These are phyloP conservation scores for Fomitopsis pulvina DNA, from an alignment of 768 basidiomycete genomes.

Conservation along the genomic window DNA sequence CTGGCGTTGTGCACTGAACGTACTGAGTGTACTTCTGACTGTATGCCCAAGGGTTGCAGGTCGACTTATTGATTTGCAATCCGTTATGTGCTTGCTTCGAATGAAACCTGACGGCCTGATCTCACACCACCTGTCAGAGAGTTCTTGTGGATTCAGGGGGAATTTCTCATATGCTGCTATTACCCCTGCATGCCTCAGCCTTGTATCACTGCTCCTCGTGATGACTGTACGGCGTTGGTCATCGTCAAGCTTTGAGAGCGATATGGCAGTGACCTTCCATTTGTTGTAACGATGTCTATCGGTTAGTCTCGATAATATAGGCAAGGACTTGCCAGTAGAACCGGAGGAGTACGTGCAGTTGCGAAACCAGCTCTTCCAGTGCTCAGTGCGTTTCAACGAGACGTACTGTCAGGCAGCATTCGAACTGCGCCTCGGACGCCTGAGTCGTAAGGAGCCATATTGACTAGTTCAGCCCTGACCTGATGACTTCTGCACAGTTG, in stretches of 20 bases:
- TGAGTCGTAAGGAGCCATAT: conserved; percentile 29
- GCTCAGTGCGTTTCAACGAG: conserved; percentile 33
- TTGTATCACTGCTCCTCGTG: conserved; percentile 31
- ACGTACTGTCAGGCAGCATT: conserved; percentile 40
- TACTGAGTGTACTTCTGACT: no score
- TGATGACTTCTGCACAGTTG: conserved; percentile 22
- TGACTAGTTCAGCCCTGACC: neutral
- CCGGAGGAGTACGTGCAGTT: conserved; percentile 14
- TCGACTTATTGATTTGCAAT: no score
- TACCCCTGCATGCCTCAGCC: conserved; percentile 30
- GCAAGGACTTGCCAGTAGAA: conserved; percentile 11
- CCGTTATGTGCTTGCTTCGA: no score
- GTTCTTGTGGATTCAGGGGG: conserved; percentile 23
- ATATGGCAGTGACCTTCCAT: conserved; percentile 29
- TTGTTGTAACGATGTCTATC: conserved; percentile 29
- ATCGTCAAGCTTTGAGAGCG: conserved; percentile 35
- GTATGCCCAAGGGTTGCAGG: no score
- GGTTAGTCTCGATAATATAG: conserved; percentile 21
- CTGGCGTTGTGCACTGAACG: no score
- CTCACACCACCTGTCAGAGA: no score
- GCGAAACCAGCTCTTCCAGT: conserved; percentile 25
- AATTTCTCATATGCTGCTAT: conserved; percentile 37
- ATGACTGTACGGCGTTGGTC: conserved; percentile 36
- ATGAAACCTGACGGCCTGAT: no score
- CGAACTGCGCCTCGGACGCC: conserved; percentile 37